Base-by-base conservation (phyloP, 306 rosid genomes). In the Cicer arietinum region DNA sequence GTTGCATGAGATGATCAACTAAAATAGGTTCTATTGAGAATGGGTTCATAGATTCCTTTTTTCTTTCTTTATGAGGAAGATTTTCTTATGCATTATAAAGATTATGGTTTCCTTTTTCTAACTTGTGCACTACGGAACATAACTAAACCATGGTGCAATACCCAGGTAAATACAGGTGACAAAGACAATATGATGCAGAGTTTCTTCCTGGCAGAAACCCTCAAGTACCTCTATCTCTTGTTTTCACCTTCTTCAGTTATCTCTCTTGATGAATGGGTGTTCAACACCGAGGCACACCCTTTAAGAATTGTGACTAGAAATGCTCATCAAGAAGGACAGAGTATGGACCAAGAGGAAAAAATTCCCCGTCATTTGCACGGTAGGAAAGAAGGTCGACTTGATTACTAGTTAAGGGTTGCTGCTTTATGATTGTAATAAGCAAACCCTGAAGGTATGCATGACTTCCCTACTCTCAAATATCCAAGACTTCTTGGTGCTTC, bases 271-370 rank as follows among this genome's bases (percentile, higher is more conserved):
- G 86, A 83, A 69, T 89, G 92, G 90, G 92, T 88, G 80, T 86
- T 88, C 77, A 86, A 88, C 84, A 86, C 92, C 6, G 92, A 86
- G 80, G 90, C 89, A 40, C 93, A 89, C 79, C 90, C 90, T 79
- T 75, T 84, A 56, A 83, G 86, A 78, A 86, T 86, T 64, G 47
- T 67, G 48, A 77, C 84, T 16, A 80, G 87, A 80, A 60, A 44
- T 77, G 52, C 30, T 59, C 50, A 12, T 50, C 58, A 69, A 52
- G 77, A 69, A 69, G 70, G 6, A 16, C 50, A 7, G 22, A 47
- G 16, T 60, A 70, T 10, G 16, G 16, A 42, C 58, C 75, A 67
- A 60, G 75, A 77, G 48, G 69, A 60, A 8, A 83, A 79, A 76
- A 43, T 78, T 42, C 86, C 87, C 17, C 71, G 61, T 54, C 75